These are phyloP conservation scores for Monosporascus sp. DNA, from an alignment of 2,329 filamentous ascomycete genomes.

Conservation along the genomic window DNA sequence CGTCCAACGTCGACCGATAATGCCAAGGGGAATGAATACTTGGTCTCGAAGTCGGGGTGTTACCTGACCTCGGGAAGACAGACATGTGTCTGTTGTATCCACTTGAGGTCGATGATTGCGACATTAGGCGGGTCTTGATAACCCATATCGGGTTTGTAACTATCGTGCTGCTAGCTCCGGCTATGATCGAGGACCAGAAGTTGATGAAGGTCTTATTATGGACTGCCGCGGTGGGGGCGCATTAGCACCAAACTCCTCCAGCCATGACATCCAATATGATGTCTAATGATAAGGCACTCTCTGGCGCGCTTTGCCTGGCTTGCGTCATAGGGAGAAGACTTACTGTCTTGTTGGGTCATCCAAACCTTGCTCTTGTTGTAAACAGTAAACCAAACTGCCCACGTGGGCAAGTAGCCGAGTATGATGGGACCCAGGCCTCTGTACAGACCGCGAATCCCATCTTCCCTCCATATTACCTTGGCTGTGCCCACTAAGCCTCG, in stretches of 20 bases:
- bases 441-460: conserved; percentile 87
- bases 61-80: conserved; percentile 41
- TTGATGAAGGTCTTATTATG: conserved; percentile 74
- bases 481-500: conserved; percentile 84
- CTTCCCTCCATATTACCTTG: conserved; percentile 76
- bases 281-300: too few relatives aligned
- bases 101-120: conserved; percentile 58
- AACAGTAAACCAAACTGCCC: conserved; percentile 96
- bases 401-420: conserved; percentile 91
- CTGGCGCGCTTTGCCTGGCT: not conserved
- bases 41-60: conserved; percentile 50
- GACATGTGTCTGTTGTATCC: conserved; percentile 41
- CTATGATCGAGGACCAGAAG: conserved; percentile 84
- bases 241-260: conserved; percentile 7
- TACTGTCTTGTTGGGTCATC: conserved; percentile 63
- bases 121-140: conserved; percentile 97
- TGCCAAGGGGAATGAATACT: conserved; percentile 72
- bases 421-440: conserved; percentile 91
- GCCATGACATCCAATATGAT: too few relatives aligned
- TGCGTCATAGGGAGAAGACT: conserved; percentile 14
- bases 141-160: conserved; percentile 99
- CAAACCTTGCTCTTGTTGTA: conserved; percentile 84
- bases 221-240: conserved; percentile 6
- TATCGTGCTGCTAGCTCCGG: conserved; percentile 87
- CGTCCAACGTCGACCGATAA: conserved; percentile 84